These are phyloP conservation scores for Ogataea nonfermentans DNA, from an alignment of 805 yeast species.

Conservation along the genomic window DNA sequence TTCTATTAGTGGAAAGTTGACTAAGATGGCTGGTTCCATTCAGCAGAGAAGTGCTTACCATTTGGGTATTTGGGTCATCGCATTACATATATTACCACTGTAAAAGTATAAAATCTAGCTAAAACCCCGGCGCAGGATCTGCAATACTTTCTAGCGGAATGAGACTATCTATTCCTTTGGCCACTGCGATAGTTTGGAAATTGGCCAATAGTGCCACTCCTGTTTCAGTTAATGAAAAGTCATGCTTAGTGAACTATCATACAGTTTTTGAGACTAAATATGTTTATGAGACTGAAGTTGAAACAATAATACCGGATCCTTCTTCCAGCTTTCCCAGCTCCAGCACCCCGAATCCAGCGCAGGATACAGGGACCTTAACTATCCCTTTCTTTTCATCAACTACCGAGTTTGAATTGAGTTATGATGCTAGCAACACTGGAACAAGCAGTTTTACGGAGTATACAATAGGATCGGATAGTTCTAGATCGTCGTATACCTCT, in stretches of 20 bases:
- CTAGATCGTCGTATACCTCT: neutral
- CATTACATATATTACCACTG: neutral
- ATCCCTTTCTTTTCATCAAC: too few relatives aligned
- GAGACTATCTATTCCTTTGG: neutral
- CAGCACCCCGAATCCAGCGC: neutral
- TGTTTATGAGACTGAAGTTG: conserved; percentile 12
- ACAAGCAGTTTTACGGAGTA: neutral
- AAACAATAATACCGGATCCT: neutral
- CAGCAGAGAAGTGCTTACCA: too few relatives aligned
- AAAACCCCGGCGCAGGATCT: too few relatives aligned
- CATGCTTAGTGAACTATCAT: conserved; percentile 19
- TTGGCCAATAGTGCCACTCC: conserved; percentile 2
- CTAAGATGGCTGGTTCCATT: too few relatives aligned
- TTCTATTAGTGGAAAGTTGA: neutral
- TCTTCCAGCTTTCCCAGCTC: neutral
- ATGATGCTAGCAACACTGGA: neutral
- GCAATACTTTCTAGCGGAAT: neutral
- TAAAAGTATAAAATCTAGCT: too few relatives aligned
- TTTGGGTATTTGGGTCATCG: too few relatives aligned
- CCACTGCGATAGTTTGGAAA: conserved; percentile 3
- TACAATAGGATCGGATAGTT: neutral
- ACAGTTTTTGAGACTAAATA: conserved; percentile 19
- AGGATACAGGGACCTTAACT: too few relatives aligned
- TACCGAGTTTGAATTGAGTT: too few relatives aligned
- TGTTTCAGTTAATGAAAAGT: conserved; percentile 2